phyloP scores from a whole-genome alignment of 495 filamentous ascomycete species.

The Daldinia caldariorum region DNA sequence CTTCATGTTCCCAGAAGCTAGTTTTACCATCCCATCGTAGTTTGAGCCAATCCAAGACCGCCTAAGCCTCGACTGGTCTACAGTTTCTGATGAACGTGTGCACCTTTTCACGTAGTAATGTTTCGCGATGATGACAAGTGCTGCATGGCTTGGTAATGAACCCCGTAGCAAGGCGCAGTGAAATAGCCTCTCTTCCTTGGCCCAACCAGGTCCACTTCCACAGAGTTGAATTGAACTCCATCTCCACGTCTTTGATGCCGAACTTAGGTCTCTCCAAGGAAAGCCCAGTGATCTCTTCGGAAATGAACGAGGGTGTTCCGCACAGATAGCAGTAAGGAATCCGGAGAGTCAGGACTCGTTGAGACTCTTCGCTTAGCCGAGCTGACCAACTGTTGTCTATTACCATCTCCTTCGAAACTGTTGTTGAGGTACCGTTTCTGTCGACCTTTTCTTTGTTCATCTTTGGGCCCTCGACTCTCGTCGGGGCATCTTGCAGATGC shows the following conservation, averaged over 20 bases:
- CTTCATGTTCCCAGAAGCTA: constrained; percentile 23
- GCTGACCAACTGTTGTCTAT: constrained; percentile 8
- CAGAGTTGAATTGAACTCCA: constrained; percentile 18
- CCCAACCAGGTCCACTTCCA: constrained; percentile 21
- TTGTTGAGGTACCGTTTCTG: not conserved
- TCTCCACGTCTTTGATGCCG: constrained; percentile 3
- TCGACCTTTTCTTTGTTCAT: not conserved
- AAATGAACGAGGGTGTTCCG: constrained; percentile 14
- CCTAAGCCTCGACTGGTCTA: constrained; percentile 17
- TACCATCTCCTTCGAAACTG: not conserved
- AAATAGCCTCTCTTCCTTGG: not conserved
- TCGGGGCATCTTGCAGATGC: no score
- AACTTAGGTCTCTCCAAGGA: not conserved
- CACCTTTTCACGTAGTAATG: constrained; percentile 6
- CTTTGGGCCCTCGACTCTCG: not conserved
- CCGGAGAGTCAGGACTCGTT: constrained; percentile 16
- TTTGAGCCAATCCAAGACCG: constrained; percentile 23
- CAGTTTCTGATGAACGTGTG: not conserved
- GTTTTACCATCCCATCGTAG: constrained; percentile 8
- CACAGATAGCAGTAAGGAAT: constrained; percentile 30
- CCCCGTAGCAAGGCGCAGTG: constrained; percentile 8
- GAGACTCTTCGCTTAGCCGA: constrained; percentile 22
- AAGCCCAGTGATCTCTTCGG: not conserved
- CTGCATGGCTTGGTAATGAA: constrained; percentile 23
- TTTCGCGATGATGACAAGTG: constrained; percentile 16